Evolutionary conservation across 2,329 filamentous ascomycete genomes (phyloP).

Genomic region (Emergomyces pasteurianus): DNA sequence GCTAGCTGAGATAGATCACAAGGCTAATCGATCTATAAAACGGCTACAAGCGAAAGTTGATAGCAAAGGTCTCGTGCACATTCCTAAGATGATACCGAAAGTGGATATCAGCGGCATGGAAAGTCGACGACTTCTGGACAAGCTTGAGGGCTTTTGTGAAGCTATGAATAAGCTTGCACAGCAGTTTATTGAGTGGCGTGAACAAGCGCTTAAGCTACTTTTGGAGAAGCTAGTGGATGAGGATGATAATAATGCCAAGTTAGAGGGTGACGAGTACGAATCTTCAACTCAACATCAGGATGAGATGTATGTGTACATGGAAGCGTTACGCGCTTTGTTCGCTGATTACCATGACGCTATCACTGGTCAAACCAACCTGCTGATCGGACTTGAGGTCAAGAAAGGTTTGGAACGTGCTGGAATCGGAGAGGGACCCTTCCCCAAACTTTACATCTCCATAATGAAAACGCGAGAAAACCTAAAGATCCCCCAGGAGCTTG

Average conservation of each 20-base stretch:
- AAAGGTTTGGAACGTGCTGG: constrained; percentile 49
- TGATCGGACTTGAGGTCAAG: constrained; percentile 62
- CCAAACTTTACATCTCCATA: constrained; percentile 45
- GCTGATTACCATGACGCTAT: constrained; percentile 68
- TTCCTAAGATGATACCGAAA: constrained; percentile 48
- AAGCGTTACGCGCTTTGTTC: constrained; percentile 60
- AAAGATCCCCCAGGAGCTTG: constrained; percentile 36
- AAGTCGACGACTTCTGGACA: constrained; percentile 52
- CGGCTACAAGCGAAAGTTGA: constrained; percentile 44
- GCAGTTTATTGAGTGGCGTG: constrained; percentile 62
- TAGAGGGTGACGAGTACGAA: constrained; percentile 82
- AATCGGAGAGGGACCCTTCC: constrained; percentile 56
- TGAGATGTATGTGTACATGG: constrained; percentile 75
- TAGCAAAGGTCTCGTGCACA: constrained; percentile 46
- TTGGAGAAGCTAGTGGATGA: constrained; percentile 69
- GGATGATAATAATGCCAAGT: constrained; percentile 57
- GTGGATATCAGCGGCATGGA: constrained; percentile 57
- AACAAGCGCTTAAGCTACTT: constrained; percentile 59
- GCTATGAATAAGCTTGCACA: constrained; percentile 61
- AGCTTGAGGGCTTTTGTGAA: constrained; percentile 51
- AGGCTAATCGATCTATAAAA: constrained; percentile 53
- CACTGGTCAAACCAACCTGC: constrained; percentile 62
- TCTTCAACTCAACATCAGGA: constrained; percentile 80
- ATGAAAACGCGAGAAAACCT: constrained; percentile 35
- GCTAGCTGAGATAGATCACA: constrained; percentile 46